Conservation (phyloP, 2,329 filamentous ascomycete species). For the Colletotrichum agaves region DNA sequence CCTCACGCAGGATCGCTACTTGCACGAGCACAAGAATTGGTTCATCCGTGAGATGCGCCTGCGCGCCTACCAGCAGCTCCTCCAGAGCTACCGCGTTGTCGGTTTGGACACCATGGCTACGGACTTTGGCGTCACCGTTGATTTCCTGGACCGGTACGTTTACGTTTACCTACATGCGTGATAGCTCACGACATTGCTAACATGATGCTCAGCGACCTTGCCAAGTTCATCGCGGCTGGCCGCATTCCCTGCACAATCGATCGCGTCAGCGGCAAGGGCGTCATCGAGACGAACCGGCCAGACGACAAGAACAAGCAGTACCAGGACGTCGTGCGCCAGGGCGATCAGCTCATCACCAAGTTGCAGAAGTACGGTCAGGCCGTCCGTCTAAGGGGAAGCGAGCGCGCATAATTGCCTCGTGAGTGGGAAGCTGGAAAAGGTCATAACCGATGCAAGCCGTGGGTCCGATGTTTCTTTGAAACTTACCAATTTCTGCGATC, state of each 20-base stretch:
- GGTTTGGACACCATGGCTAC: conserved; percentile 97
- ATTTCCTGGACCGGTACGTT: conserved; percentile 91
- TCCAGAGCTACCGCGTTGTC: conserved; percentile 97
- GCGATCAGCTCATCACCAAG: conserved; percentile 98
- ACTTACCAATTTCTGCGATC: conserved; percentile 1
- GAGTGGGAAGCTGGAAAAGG: not conserved
- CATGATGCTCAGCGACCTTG: conserved; percentile 75
- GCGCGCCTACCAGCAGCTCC: conserved; percentile 93
- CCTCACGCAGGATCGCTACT: conserved; percentile 91
- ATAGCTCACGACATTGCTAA: not conserved
- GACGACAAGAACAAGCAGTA: conserved; percentile 99
- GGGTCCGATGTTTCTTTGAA: not conserved
- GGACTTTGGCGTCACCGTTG: conserved; percentile 96
- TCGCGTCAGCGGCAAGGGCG: conserved; percentile 92
- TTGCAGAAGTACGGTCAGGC: conserved; percentile 99
- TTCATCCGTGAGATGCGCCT: conserved; percentile 99
- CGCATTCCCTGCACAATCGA: conserved; percentile 98
- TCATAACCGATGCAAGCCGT: not conserved
- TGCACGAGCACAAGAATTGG: conserved; percentile 96
- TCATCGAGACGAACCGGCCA: conserved; percentile 97
- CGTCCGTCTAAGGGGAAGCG: conserved; percentile 91
- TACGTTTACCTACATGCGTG: not conserved
- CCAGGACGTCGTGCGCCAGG: conserved; percentile 96
- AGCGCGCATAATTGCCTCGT: conserved; percentile 73
- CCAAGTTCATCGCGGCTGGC: conserved; percentile 95